Evolutionary conservation across 352 stramenopile genomes (phyloP).

Genomic region (Pelagophyceae sp.): DNA sequence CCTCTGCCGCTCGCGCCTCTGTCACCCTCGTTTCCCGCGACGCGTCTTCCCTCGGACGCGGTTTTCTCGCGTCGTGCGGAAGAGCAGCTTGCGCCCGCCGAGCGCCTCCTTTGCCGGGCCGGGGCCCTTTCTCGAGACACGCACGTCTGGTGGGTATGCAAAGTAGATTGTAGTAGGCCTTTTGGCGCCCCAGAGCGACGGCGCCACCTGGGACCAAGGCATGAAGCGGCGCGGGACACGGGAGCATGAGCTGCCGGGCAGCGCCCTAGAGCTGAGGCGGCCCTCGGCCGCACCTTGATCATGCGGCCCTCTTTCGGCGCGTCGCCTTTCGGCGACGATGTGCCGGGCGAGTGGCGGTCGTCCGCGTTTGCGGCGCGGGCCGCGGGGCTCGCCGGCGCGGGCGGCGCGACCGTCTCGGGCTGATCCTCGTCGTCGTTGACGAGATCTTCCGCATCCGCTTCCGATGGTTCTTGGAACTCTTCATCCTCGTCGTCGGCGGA

Average conservation of each 20-base stretch:
- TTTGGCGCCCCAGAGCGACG: constrained; percentile 30
- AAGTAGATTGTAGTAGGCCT: constrained; percentile 68
- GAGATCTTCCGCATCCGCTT: constrained; percentile 33
- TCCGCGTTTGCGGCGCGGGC: too few relatives aligned
- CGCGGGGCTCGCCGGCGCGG: too few relatives aligned
- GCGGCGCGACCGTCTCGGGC: constrained; percentile 23
- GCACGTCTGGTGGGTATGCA: constrained; percentile 65
- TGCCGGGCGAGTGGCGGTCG: too few relatives aligned
- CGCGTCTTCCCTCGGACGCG: not conserved
- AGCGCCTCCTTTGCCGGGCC: constrained; percentile 39
- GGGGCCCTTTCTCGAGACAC: constrained; percentile 45
- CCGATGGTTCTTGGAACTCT: not conserved
- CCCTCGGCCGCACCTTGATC: too few relatives aligned
- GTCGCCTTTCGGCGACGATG: too few relatives aligned
- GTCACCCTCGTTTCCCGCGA: not conserved
- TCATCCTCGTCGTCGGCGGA: constrained; percentile 28
- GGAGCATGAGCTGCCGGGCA: too few relatives aligned
- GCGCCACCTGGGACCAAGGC: constrained; percentile 46
- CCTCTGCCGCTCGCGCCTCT: too few relatives aligned
- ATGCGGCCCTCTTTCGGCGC: too few relatives aligned
- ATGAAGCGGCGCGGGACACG: too few relatives aligned
- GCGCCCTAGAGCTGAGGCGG: too few relatives aligned
- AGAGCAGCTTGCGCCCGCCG: constrained; percentile 27
- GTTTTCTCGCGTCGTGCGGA: not conserved
- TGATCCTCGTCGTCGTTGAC: constrained; percentile 34